phyloP scores from a whole-genome alignment of 441 rosid species.

The Bruguiera hainesii region DNA sequence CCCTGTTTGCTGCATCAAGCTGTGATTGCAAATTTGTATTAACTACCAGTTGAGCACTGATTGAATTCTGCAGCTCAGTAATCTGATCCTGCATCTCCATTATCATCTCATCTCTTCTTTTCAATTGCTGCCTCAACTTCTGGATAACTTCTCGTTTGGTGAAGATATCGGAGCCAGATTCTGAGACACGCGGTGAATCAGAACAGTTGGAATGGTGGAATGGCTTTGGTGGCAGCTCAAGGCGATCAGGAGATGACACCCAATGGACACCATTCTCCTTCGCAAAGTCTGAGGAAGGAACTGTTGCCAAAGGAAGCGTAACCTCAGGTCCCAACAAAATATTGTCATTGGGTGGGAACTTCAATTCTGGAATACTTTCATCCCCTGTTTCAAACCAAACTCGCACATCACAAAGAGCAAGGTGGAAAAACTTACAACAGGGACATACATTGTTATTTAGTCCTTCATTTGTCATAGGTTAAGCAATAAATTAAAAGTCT shows the following conservation, averaged over 20 bases:
- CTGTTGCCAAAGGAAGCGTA: conserved; percentile 70
- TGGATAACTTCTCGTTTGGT: conserved; percentile 93
- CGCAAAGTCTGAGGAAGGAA: conserved; percentile 52
- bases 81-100: conserved; percentile 98
- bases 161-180: conserved; percentile 91
- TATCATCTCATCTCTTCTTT: conserved; percentile 94
- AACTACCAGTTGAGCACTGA: conserved; percentile 54
- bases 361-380: conserved; percentile 43
- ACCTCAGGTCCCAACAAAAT: conserved; percentile 45
- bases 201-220: conserved; percentile 86
- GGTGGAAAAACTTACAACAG: not conserved
- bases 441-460: no score
- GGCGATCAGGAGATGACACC: conserved; percentile 84
- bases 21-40: conserved; percentile 71
- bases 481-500: no score
- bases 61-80: conserved; percentile 64
- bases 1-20: conserved; percentile 69
- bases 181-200: conserved; percentile 93
- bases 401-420: conserved; percentile 13
- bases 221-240: conserved; percentile 89
- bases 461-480: no score
- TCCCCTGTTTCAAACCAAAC: conserved; percentile 40
- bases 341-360: conserved; percentile 43
- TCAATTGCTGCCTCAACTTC: conserved; percentile 90
- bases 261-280: conserved; percentile 78